phyloP scores from a whole-genome alignment of 2,329 filamentous ascomycete genomes.

The Teratosphaeria nubilosa region DNA sequence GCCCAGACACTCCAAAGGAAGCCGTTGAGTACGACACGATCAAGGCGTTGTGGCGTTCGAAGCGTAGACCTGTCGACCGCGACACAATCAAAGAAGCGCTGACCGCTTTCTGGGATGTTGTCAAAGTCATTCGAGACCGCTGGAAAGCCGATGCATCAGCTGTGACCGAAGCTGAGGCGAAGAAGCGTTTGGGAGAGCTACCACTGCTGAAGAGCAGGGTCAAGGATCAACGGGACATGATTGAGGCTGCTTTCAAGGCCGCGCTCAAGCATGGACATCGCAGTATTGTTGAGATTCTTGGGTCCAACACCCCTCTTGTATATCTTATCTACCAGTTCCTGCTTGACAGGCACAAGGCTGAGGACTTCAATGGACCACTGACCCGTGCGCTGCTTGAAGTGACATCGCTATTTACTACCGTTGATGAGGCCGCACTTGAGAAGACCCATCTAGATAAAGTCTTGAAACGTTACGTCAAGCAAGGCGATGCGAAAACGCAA shows the following conservation, averaged over 20 bases:
- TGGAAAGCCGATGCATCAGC: slow-evolving; percentile 50
- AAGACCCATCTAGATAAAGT: slow-evolving; percentile 58
- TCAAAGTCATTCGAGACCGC: slow-evolving; percentile 49
- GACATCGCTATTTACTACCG: slow-evolving; percentile 52
- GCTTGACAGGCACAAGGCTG: slow-evolving; percentile 36
- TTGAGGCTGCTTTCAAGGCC: slow-evolving; percentile 41
- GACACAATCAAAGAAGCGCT: slow-evolving; percentile 47
- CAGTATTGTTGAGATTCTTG: slow-evolving; percentile 32
- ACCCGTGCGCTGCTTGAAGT: slow-evolving; percentile 40
- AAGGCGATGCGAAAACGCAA: slow-evolving; percentile 55
- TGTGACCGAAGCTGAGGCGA: slow-evolving; percentile 48
- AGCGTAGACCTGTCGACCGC: slow-evolving; percentile 38
- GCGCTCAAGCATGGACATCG: slow-evolving; percentile 38
- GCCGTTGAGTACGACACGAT: slow-evolving; percentile 50
- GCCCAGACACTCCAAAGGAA: slow-evolving; percentile 42
- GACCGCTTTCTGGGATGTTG: slow-evolving; percentile 48
- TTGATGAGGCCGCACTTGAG: slow-evolving; percentile 49
- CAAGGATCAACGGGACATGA: slow-evolving; percentile 45
- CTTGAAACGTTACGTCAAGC: slow-evolving; percentile 52
- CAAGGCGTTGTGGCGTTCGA: slow-evolving; percentile 51
- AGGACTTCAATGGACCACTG: slow-evolving; percentile 35
- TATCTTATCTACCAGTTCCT: slow-evolving; percentile 40
- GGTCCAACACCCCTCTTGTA: slow-evolving; percentile 29
- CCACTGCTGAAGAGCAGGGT: slow-evolving; percentile 47
- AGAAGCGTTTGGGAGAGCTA: slow-evolving; percentile 45